These are phyloP conservation scores for Botrytis fragariae DNA, from an alignment of 2,329 filamentous ascomycete genomes.

Conservation along the genomic window DNA sequence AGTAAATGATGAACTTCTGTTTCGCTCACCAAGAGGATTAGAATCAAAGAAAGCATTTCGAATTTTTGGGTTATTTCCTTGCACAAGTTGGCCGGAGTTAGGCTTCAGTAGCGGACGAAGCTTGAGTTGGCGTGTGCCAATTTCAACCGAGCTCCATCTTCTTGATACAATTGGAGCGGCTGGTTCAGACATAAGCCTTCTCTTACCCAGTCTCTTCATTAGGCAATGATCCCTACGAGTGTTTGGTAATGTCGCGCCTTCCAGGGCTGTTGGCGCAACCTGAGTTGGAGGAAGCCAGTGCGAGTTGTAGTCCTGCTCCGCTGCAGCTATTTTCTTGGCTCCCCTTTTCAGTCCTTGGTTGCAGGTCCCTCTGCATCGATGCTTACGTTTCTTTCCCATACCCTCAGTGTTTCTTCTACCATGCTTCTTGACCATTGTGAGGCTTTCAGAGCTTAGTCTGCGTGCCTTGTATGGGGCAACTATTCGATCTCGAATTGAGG, in stretches of 20 bases:
- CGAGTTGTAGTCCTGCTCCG: constrained; percentile 12
- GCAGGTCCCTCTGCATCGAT: constrained; percentile 17
- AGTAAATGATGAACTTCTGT: constrained; percentile 24
- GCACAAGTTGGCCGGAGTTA: neutral
- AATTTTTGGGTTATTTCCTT: neutral
- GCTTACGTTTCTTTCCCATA: neutral
- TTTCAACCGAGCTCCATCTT: constrained; percentile 34
- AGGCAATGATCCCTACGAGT: neutral
- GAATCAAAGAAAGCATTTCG: constrained; percentile 12
- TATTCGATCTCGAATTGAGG: constrained; percentile 10
- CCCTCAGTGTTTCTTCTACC: constrained; percentile 23
- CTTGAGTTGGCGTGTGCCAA: constrained; percentile 23
- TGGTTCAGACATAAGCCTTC: constrained; percentile 12
- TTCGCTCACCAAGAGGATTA: constrained; percentile 8
- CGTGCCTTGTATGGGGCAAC: constrained; percentile 28
- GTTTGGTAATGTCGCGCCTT: neutral
- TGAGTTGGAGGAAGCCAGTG: constrained; percentile 22
- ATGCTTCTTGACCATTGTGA: constrained; percentile 27
- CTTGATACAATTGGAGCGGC: constrained; percentile 22
- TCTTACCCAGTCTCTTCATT: neutral
- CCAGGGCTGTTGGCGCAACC: constrained; percentile 25
- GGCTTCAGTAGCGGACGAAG: neutral
- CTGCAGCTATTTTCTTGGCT: neutral
- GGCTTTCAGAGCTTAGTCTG: constrained; percentile 23
- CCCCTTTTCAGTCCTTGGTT: neutral